Percentiles rank a stretch among this genome's conserved stretches.
These are phyloP conservation scores for Penicillium palitans DNA, from an alignment of 2,329 filamentous ascomycete species.

Conservation along the genomic window DNA sequence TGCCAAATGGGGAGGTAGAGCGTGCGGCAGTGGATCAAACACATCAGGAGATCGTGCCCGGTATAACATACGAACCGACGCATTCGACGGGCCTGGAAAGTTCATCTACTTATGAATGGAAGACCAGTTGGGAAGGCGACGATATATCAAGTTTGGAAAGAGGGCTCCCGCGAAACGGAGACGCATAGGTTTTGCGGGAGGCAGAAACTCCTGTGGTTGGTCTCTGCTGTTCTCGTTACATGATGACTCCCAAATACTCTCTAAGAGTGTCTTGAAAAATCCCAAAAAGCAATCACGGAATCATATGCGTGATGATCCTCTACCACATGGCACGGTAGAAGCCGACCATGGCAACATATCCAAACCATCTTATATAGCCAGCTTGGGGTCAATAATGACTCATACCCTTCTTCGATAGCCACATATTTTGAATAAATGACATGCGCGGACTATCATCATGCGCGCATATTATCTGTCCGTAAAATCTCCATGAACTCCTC, in stretches of 20 bases:
- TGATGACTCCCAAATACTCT: background rate
- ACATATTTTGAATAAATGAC: background rate
- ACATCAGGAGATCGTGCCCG: background rate
- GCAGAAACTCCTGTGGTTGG: background rate
- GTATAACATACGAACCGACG: background rate
- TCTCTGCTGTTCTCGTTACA: background rate
- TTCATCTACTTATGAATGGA: background rate
- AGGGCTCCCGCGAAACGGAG: background rate
- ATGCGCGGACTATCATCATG: background rate
- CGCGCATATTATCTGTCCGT: background rate
- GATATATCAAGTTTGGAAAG: background rate
- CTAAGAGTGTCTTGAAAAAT: too few species aligned
- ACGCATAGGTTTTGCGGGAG: background rate
- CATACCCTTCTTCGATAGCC: background rate
- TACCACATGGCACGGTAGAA: too few species aligned
- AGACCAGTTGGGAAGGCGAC: background rate
- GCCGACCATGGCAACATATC: background rate
- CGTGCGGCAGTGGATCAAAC: background rate
- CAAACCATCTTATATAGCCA: background rate
- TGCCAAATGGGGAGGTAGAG: too few species aligned
- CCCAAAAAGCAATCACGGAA: too few species aligned
- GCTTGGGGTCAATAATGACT: background rate
- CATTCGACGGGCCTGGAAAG: background rate
- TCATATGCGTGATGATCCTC: too few species aligned
- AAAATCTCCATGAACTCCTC: background rate